Percentiles rank a stretch among this genome's conserved stretches.
phyloP scores from a whole-genome alignment of 139 green algal genomes.

The Trebouxia sp. region DNA sequence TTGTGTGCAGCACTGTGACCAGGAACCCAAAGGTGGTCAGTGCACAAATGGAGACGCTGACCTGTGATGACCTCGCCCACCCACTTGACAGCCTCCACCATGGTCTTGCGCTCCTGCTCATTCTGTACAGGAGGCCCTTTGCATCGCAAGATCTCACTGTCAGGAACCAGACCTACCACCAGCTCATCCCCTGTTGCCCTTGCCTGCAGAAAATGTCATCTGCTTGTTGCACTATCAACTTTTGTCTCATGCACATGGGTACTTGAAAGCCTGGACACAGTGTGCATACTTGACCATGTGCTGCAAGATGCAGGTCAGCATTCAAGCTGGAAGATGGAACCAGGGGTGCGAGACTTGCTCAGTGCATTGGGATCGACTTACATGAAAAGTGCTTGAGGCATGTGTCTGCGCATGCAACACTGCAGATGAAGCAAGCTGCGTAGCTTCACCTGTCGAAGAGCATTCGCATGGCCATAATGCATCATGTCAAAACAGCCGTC shows the following conservation, averaged over 20 bases:
- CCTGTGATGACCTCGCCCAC: conserved; percentile 96
- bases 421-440: not conserved
- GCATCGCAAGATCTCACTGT: conserved; percentile 90
- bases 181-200: conserved; percentile 88
- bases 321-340: too few species aligned
- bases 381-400: too few species aligned
- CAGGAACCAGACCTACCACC: conserved; percentile 94
- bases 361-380: too few species aligned
- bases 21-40: too few species aligned
- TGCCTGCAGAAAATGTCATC: conserved; percentile 53
- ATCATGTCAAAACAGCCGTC: conserved; percentile 99
- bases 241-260: too few species aligned
- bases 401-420: too few species aligned
- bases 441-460: conserved; percentile 81
- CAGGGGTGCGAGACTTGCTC: too few species aligned
- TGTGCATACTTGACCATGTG: not conserved
- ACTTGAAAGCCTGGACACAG: not conserved
- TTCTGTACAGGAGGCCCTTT: conserved; percentile 94
- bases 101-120: conserved; percentile 81
- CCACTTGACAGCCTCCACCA: conserved; percentile 96
- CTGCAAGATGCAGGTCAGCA: too few species aligned
- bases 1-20: too few species aligned
- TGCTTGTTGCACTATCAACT: too few species aligned
- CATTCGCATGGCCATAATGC: conserved; percentile 99
- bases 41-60: too few species aligned